phyloP scores from a whole-genome alignment of 768 basidiomycete species.

The Mycena kentingensis region DNA sequence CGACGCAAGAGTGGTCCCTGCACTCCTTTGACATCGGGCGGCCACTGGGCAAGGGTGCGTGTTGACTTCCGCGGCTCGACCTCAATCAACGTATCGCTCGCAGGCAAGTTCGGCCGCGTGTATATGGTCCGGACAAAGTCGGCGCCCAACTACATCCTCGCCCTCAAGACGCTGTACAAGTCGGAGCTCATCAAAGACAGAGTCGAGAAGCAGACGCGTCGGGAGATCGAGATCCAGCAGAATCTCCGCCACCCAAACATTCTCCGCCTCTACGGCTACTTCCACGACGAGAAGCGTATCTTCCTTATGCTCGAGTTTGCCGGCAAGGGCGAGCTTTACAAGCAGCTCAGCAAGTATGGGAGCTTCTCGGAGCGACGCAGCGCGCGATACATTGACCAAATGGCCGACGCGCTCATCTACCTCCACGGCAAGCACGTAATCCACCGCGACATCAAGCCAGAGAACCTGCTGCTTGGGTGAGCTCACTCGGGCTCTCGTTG shows the following conservation, averaged over 20 bases:
- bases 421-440: slow-evolving; percentile 96
- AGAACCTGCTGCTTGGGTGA: slow-evolving; percentile 96
- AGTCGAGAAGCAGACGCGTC: slow-evolving; percentile 95
- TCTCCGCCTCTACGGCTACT: slow-evolving; percentile 93
- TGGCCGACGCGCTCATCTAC: slow-evolving; percentile 94
- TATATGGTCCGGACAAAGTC: slow-evolving; percentile 96
- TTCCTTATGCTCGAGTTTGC: slow-evolving; percentile 99
- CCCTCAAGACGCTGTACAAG: slow-evolving; percentile 96
- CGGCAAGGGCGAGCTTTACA: slow-evolving; percentile 95
- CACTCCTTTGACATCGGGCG: slow-evolving; percentile 92
- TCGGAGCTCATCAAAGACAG: slow-evolving; percentile 88
- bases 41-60: slow-evolving; percentile 77
- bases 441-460: slow-evolving; percentile 98
- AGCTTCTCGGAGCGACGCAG: slow-evolving; percentile 88
- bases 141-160: slow-evolving; percentile 89
- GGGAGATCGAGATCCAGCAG: slow-evolving; percentile 98
- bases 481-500: no score
- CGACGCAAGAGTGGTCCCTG: slow-evolving; percentile 84
- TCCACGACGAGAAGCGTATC: slow-evolving; percentile 97
- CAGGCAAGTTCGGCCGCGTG: slow-evolving; percentile 95
- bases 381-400: slow-evolving; percentile 92
- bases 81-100: neutral
- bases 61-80: neutral
- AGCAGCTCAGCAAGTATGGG: slow-evolving; percentile 85
- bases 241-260: slow-evolving; percentile 95